Percentiles rank a stretch among this genome's conserved stretches.
phyloP scores from a whole-genome alignment of 2,329 filamentous ascomycete genomes.

The Talaromyces rugulosus region DNA sequence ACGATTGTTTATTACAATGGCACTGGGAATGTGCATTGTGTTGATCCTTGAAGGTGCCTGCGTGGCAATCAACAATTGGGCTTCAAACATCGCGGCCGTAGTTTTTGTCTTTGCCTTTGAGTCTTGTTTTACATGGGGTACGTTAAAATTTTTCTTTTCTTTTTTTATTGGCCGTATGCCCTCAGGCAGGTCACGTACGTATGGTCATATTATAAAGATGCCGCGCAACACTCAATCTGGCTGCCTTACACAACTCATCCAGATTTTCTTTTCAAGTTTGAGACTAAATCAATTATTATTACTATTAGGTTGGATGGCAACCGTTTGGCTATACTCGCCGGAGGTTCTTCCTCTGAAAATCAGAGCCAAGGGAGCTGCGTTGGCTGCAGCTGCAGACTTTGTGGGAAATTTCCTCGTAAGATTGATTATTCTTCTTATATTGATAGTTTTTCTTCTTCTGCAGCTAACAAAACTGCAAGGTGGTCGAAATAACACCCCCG shows the following conservation, averaged over 20 bases:
- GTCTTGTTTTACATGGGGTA: conserved; percentile 20
- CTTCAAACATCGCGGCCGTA: conserved; percentile 17
- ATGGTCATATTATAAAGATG: too few relatives aligned
- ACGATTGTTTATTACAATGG: conserved; percentile 32
- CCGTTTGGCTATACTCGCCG: conserved; percentile 27
- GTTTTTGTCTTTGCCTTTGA: conserved; percentile 24
- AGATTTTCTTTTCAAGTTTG: too few relatives aligned
- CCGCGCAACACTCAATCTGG: too few relatives aligned
- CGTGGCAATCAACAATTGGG: conserved; percentile 15
- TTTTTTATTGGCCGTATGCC: too few relatives aligned
- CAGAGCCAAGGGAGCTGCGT: conserved; percentile 13
- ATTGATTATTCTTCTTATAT: neutral
- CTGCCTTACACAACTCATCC: too few relatives aligned
- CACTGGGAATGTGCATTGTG: conserved; percentile 37
- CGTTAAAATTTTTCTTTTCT: conserved; percentile 28
- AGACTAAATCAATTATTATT: too few relatives aligned
- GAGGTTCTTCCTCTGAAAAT: conserved; percentile 20
- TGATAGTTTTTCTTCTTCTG: neutral
- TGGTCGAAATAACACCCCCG: conserved; percentile 61
- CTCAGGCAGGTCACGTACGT: too few relatives aligned
- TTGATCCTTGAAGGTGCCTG: conserved; percentile 32
- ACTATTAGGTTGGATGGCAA: conserved; percentile 33
- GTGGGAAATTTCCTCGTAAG: conserved; percentile 15
- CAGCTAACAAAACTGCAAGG: neutral
- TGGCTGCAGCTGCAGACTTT: conserved; percentile 18